phyloP scores from a whole-genome alignment of 805 yeast genomes.

The Candida michaelii region DNA sequence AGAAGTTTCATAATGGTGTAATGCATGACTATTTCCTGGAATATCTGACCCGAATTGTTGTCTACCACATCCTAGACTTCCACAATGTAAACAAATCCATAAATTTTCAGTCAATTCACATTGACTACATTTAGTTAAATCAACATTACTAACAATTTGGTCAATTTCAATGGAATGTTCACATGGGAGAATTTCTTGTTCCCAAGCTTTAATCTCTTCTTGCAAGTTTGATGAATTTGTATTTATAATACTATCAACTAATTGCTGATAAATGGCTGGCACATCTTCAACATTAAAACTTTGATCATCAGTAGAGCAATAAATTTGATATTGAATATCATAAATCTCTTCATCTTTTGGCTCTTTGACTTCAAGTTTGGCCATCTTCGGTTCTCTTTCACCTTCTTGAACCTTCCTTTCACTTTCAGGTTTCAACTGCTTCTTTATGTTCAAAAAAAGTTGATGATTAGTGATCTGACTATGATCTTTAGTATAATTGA shows the following conservation, averaged over 20 bases:
- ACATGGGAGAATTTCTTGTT: constrained; percentile 80
- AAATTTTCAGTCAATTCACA: constrained; percentile 75
- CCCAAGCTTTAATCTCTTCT: constrained; percentile 88
- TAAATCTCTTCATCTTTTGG: constrained; percentile 62
- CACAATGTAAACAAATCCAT: constrained; percentile 93
- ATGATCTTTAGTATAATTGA: constrained; percentile 61
- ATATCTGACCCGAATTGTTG: constrained; percentile 85
- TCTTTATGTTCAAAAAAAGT: constrained; percentile 58
- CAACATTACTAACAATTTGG: constrained; percentile 30
- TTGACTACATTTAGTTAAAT: constrained; percentile 46
- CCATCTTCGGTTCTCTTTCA: constrained; percentile 44
- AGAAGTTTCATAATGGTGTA: constrained; percentile 59
- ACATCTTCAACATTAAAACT: constrained; percentile 22
- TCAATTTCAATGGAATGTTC: constrained; percentile 63
- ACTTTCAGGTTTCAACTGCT: constrained; percentile 45
- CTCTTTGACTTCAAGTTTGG: constrained; percentile 67
- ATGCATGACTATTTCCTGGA: constrained; percentile 92
- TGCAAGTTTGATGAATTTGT: constrained; percentile 60
- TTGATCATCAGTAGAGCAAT: constrained; percentile 34
- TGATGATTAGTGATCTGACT: constrained; percentile 50
- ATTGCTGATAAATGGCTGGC: constrained; percentile 21
- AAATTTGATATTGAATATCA: constrained; percentile 44
- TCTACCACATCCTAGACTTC: constrained; percentile 91
- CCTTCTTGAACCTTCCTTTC: constrained; percentile 24
- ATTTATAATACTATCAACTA: constrained; percentile 47